These are phyloP conservation scores for Colletotrichum cereale DNA, from an alignment of 2,329 filamentous ascomycete species.

Conservation along the genomic window DNA sequence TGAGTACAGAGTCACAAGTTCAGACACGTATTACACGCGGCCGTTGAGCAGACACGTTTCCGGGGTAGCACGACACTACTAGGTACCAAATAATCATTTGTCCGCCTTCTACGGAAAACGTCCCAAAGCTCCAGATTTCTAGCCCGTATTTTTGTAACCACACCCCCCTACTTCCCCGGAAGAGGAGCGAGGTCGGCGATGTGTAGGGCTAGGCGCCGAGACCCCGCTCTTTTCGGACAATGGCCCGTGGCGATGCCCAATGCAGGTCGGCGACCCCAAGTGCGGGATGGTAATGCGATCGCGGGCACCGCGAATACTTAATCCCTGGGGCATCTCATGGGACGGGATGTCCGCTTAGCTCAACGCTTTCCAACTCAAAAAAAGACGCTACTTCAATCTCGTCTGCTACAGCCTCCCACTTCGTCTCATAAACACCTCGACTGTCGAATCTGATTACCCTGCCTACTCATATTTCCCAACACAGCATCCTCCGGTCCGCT, in stretches of 20 bases:
- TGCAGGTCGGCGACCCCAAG: conserved; percentile 36
- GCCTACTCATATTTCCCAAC: neutral
- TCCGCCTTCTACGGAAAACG: neutral
- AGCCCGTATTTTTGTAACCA: neutral
- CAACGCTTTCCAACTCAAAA: neutral
- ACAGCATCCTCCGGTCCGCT: neutral
- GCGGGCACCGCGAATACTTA: conserved; percentile 37
- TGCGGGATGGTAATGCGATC: conserved; percentile 12
- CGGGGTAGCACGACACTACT: neutral
- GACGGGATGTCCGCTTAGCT: neutral
- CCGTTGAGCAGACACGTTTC: neutral
- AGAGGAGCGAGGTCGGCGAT: conserved; percentile 37
- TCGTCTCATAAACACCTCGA: neutral
- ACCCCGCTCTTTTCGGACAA: conserved; percentile 16
- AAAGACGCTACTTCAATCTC: neutral
- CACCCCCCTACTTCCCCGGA: conserved; percentile 2
- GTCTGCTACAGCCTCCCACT: neutral
- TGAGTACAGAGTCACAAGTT: neutral
- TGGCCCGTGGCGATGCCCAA: conserved; percentile 29
- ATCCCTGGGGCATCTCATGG: conserved; percentile 12
- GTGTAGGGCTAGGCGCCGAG: conserved; percentile 8
- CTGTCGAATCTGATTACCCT: neutral
- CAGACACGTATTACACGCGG: neutral
- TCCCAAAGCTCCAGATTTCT: neutral
- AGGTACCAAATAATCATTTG: neutral